These are phyloP conservation scores for Areca catechu DNA, from an alignment of 176 grass and related monocot genomes.

Conservation along the genomic window DNA sequence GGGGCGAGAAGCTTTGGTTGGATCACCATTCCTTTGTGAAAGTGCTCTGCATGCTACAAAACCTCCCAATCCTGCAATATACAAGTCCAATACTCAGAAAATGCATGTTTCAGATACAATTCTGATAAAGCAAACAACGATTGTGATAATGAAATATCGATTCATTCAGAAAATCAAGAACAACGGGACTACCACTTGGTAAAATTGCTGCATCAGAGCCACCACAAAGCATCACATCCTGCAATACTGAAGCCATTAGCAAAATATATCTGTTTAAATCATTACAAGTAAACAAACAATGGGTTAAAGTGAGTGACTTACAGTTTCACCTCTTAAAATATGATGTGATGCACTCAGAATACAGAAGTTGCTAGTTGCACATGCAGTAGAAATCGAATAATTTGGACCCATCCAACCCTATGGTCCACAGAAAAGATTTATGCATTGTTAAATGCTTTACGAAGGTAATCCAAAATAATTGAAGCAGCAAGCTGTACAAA, in stretches of 20 bases:
- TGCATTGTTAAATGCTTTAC: neutral
- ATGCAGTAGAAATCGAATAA: conserved; percentile 98
- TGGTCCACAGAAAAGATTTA: conserved; percentile 18
- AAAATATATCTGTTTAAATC: conserved; percentile 9
- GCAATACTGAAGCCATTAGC: conserved; percentile 22
- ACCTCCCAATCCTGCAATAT: conserved; percentile 72
- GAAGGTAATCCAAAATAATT: too few species aligned
- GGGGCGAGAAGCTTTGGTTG: conserved; percentile 90
- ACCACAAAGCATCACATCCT: conserved; percentile 99
- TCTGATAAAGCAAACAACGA: neutral
- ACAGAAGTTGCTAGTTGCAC: conserved; percentile 99
- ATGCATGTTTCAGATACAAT: conserved; percentile 5
- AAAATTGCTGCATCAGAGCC: conserved; percentile 95
- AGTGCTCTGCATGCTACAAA: conserved; percentile 99
- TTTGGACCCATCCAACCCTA: conserved; percentile 99
- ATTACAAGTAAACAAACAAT: neutral
- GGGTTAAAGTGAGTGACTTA: conserved; percentile 34
- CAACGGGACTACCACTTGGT: conserved; percentile 52
- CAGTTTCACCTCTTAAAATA: conserved; percentile 89
- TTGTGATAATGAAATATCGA: too few species aligned
- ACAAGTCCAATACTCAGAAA: neutral
- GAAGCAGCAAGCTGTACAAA: too few species aligned
- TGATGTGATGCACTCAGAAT: conserved; percentile 97
- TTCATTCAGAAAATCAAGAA: too few species aligned
- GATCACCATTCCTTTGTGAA: conserved; percentile 89